Evolutionary conservation across 176 grass and related monocot genomes (phyloP).

Genomic region (Musa troglodytarum): DNA sequence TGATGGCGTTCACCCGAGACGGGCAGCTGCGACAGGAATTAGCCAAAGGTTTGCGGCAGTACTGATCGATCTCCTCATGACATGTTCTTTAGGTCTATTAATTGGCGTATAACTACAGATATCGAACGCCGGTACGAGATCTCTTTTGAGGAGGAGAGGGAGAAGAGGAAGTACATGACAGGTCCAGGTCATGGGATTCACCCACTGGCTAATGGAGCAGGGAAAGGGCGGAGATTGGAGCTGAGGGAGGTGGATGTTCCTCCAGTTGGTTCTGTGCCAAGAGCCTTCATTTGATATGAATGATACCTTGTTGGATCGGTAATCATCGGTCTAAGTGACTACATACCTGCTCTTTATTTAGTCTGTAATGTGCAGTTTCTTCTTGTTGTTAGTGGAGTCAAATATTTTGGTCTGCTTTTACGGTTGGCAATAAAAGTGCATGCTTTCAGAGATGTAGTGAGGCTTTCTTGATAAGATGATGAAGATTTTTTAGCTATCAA

Average conservation of each 20-base stretch:
- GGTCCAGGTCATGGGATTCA: slow-evolving; percentile 77
- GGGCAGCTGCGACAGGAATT: slow-evolving; percentile 16
- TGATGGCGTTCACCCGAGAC: slow-evolving; percentile 65
- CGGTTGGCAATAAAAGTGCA: too few species aligned
- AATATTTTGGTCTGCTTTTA: too few species aligned
- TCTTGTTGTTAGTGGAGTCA: too few species aligned
- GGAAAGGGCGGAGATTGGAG: slow-evolving; percentile 50
- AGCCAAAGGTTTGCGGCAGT: slow-evolving; percentile 27
- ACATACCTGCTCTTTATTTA: too few species aligned
- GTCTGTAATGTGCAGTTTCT: too few species aligned
- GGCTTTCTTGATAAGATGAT: too few species aligned
- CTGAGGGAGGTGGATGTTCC: slow-evolving; percentile 51
- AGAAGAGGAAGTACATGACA: slow-evolving; percentile 60
- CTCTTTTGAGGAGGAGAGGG: slow-evolving; percentile 59
- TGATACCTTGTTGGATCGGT: too few species aligned
- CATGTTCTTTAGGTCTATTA: too few species aligned
- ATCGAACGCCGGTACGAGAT: slow-evolving; percentile 56
- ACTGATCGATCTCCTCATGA: too few species aligned
- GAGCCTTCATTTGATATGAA: slow-evolving; percentile 30
- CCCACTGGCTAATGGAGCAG: slow-evolving; percentile 67
- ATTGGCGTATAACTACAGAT: slow-evolving; percentile 21
- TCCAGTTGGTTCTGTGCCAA: slow-evolving; percentile 21
- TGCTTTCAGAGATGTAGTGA: too few species aligned
- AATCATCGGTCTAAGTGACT: too few species aligned
- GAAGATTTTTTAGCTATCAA: too few species aligned